Evolutionary conservation across 768 basidiomycete species (phyloP).

Genomic region (Dioszegia crocea): DNA sequence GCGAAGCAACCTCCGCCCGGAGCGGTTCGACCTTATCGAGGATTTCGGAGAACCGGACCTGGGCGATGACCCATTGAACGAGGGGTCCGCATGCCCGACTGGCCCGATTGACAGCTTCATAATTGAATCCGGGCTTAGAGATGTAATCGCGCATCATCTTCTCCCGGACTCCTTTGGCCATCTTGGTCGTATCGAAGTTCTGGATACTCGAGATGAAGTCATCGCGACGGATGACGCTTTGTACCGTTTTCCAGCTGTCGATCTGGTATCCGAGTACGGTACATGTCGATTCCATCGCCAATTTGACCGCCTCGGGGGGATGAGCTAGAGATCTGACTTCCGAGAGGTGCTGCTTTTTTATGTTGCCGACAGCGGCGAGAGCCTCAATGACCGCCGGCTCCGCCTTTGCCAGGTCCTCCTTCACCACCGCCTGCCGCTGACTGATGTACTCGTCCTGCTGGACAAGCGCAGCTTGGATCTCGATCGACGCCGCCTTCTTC

Average conservation of each 20-base stretch:
- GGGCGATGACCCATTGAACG: slow-evolving; percentile 96
- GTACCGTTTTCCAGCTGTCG: slow-evolving; percentile 93
- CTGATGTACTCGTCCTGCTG: slow-evolving; percentile 86
- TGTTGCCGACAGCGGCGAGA: slow-evolving; percentile 91
- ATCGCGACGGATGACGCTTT: slow-evolving; percentile 89
- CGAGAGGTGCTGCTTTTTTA: slow-evolving; percentile 89
- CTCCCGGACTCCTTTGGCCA: slow-evolving; percentile 84
- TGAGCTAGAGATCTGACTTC: slow-evolving; percentile 98
- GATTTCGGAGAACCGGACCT: slow-evolving; percentile 95
- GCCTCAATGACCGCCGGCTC: slow-evolving; percentile 96
- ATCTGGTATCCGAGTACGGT: slow-evolving; percentile 93
- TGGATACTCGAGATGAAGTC: slow-evolving; percentile 95
- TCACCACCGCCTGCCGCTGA: slow-evolving; percentile 79
- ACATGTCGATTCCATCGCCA: slow-evolving; percentile 98
- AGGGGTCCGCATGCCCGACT: slow-evolving; percentile 96
- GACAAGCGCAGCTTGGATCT: slow-evolving; percentile 88
- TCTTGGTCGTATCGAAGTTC: slow-evolving; percentile 88
- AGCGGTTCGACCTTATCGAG: slow-evolving; percentile 94
- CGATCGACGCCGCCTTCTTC: slow-evolving; percentile 92
- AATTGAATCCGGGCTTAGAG: slow-evolving; percentile 83
- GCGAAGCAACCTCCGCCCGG: slow-evolving; percentile 86
- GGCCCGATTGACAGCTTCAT: slow-evolving; percentile 89
- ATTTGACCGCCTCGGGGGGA: slow-evolving; percentile 93
- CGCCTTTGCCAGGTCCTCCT: slow-evolving; percentile 92
- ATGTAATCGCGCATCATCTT: slow-evolving; percentile 90